Percentiles rank a stretch among this genome's conserved stretches.
Conservation (phyloP, 495 filamentous ascomycete genomes). For the Cetradonia linearis region DNA sequence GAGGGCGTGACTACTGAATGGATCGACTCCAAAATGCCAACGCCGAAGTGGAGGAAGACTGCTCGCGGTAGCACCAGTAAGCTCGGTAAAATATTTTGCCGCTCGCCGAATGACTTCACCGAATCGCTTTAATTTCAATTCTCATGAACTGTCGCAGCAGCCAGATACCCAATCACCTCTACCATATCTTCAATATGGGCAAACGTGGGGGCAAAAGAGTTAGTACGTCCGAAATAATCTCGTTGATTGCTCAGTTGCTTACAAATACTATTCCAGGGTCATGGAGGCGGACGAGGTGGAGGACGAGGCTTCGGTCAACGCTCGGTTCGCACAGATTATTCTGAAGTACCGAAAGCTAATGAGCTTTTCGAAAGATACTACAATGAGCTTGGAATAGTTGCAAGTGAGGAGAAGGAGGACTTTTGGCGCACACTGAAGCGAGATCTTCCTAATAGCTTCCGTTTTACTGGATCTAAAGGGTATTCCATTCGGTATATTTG, state of each 20-base stretch:
- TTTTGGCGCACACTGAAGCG: slow-evolving; percentile 75
- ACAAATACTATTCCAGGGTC: slow-evolving; percentile 4
- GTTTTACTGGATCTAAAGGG: slow-evolving; percentile 89
- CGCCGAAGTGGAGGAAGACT: too few relatives aligned
- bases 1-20: not conserved
- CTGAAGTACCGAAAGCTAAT: slow-evolving; percentile 59
- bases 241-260: not conserved
- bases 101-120: slow-evolving; percentile 2
- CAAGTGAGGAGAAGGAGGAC: slow-evolving; percentile 57
- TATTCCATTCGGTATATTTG: slow-evolving; percentile 26
- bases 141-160: not conserved
- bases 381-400: slow-evolving; percentile 58
- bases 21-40: not conserved
- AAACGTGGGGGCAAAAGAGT: slow-evolving; percentile 32
- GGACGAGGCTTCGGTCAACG: slow-evolving; percentile 26
- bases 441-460: slow-evolving; percentile 90
- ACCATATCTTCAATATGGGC: slow-evolving; percentile 23
- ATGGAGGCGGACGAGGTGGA: slow-evolving; percentile 28
- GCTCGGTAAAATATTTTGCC: slow-evolving; percentile 1
- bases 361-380: slow-evolving; percentile 75
- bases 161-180: not conserved
- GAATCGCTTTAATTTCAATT: slow-evolving; percentile 1
- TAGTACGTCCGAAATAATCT: slow-evolving; percentile 17
- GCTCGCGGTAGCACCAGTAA: too few relatives aligned
- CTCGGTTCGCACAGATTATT: slow-evolving; percentile 37